These are phyloP conservation scores for Aspergillus hancockii DNA, from an alignment of 495 filamentous ascomycete species.

Conservation along the genomic window DNA sequence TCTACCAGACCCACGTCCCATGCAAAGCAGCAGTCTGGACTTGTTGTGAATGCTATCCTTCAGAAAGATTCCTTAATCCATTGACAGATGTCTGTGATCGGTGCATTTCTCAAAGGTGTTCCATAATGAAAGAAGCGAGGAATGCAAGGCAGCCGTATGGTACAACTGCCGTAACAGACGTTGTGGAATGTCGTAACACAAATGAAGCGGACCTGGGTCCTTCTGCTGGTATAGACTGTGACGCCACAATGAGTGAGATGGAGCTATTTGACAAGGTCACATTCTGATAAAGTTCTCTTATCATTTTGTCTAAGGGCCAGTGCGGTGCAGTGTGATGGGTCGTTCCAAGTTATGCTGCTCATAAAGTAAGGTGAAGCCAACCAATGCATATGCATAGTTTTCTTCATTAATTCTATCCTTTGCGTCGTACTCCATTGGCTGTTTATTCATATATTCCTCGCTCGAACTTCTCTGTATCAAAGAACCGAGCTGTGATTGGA, in stretches of 20 bases:
- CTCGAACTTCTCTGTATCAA: conserved; percentile 79
- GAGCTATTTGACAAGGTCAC: conserved; percentile 27
- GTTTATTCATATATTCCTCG: conserved; percentile 59
- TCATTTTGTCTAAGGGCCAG: not conserved
- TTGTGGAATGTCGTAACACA: not conserved
- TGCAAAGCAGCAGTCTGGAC: too few species aligned
- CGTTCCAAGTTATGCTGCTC: too few species aligned
- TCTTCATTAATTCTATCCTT: conserved; percentile 2
- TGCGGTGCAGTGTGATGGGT: not conserved
- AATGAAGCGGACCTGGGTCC: not conserved
- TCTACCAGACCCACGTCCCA: too few species aligned
- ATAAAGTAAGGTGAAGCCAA: not conserved
- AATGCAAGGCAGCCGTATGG: not conserved
- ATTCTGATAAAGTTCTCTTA: conserved; percentile 15
- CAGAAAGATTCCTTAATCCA: not conserved
- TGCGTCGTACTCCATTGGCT: conserved; percentile 3
- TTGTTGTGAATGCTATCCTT: too few species aligned
- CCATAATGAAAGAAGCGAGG: not conserved
- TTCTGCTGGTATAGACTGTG: not conserved
- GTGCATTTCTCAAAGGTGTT: not conserved
- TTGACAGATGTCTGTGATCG: not conserved
- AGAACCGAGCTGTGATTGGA: conserved; percentile 74
- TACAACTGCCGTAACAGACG: not conserved
- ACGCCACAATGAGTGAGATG: not conserved
- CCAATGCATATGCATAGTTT: not conserved